These are phyloP conservation scores for Yamadazyma insecticola DNA, from an alignment of 805 yeast genomes.

Conservation along the genomic window DNA sequence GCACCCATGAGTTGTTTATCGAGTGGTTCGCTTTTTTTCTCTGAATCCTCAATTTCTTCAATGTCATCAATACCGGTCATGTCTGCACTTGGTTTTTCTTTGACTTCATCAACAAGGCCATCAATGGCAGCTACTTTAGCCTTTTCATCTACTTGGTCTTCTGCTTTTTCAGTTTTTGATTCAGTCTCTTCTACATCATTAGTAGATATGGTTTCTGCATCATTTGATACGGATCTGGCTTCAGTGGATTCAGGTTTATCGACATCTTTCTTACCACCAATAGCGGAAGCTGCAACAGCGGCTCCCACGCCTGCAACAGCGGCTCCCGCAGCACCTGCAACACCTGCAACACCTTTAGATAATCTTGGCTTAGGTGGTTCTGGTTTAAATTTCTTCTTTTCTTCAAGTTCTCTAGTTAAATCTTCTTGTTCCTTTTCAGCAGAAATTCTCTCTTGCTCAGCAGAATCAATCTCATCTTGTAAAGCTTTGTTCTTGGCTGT, in stretches of 20 bases:
- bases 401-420: constrained; percentile 7
- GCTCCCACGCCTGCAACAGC: constrained; percentile 18
- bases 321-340: constrained; percentile 14
- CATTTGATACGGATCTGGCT: background rate
- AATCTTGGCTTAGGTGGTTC: constrained; percentile 1
- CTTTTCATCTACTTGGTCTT: background rate
- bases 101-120: constrained; percentile 23
- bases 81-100: constrained; percentile 21
- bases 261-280: background rate
- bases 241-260: background rate
- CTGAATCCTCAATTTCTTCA: constrained; percentile 5
- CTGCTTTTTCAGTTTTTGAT: background rate
- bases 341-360: constrained; percentile 5
- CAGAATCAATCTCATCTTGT: constrained; percentile 18
- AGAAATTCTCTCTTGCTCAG: constrained; percentile 12
- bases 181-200: background rate
- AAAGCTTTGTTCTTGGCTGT: constrained; percentile 18
- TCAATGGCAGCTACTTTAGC: constrained; percentile 5
- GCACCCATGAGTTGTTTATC: constrained; percentile 17
- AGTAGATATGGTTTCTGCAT: background rate
- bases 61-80: constrained; percentile 23
- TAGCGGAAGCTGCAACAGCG: constrained; percentile 11
- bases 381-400: constrained; percentile 14
- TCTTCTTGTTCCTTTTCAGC: constrained; percentile 13
- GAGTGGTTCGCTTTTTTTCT: background rate